A percentile compares a stretch with the other conserved stretches of the same genome.
Evolutionary conservation across 2,329 filamentous ascomycete genomes (phyloP).

Genomic region (Alternaria solani): DNA sequence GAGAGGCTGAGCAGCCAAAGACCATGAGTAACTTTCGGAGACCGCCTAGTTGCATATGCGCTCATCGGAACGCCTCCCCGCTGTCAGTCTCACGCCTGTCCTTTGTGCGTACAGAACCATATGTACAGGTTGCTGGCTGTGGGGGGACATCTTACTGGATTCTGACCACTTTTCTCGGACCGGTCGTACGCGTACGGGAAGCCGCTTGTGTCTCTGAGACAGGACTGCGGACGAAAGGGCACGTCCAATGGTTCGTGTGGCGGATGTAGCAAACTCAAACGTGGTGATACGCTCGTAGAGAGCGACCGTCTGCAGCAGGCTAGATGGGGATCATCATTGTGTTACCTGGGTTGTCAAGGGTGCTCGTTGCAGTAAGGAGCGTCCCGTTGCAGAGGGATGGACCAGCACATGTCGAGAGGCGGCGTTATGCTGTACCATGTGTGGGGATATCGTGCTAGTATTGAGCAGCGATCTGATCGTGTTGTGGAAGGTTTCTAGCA

Average conservation of each 20-base stretch:
- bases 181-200: conserved; percentile 21
- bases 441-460: conserved; percentile 34
- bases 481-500: conserved; percentile 31
- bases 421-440: conserved; percentile 37
- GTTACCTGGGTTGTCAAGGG: conserved; percentile 10
- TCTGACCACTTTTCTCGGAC: conserved; percentile 8
- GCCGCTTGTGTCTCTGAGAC: conserved; percentile 10
- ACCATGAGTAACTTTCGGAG: conserved; percentile 8
- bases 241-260: conserved; percentile 13
- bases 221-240: background rate
- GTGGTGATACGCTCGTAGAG: conserved; percentile 16
- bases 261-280: conserved; percentile 19
- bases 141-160: conserved; percentile 5
- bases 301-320: conserved; percentile 15
- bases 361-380: conserved; percentile 18
- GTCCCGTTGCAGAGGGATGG: conserved; percentile 14
- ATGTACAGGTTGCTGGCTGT: conserved; percentile 6
- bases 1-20: conserved; percentile 5
- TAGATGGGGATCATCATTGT: conserved; percentile 10
- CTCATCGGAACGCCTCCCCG: conserved; percentile 18
- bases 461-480: conserved; percentile 22
- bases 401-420: conserved; percentile 34
- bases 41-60: conserved; percentile 11
- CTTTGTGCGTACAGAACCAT: conserved; percentile 5
- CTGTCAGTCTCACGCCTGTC: conserved; percentile 23